Base-by-base conservation (phyloP, 495 filamentous ascomycete species). In the Penicillium ucsense region DNA sequence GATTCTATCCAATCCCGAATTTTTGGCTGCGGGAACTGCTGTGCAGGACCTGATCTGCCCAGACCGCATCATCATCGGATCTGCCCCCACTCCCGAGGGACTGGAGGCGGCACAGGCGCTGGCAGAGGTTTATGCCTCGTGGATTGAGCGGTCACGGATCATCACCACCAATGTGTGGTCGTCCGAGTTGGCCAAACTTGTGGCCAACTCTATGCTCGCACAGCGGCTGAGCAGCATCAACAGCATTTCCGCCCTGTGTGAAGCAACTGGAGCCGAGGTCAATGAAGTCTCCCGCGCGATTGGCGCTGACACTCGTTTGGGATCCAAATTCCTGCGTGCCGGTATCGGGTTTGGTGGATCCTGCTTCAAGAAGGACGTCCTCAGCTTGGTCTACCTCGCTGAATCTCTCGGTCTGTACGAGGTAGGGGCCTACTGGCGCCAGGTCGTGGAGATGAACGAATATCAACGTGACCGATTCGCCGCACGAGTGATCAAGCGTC, bases 221-320 rank as follows among this genome's bases (percentile, higher is more conserved):
- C 86, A 91, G 57, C 77, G 86, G 20, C 83, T 91, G 47, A 86
- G 82, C 62, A 86, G 79, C 60, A 84, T 91, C 57, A 91, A 89
- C 62, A 79, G 84, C 8, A 75, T 89, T 35, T 81, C 75, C 11
- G 83, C 85, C 8, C 82, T 88, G 46, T 89, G 86, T 56, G 86
- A 91, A 61, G 78, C 76, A 35, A 81, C 81, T 3, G 86, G 86
- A 8, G 85, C 86, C 3, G 77, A 88, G 41, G 71, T 89, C 31
- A 74, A 84, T 42, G 83, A 87, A 50, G 75, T 89, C 7, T 74
- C 79, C 11, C 66, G 75, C 28, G 75, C 79, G n/a, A 74, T 84
- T 41, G 86, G 86, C 3, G 60, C 79, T 35, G 86, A 91, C 58
- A 66, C 69, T 1, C 69, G 86, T 37, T 80, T 91, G 27, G 86